These are phyloP conservation scores for Populus tremula DNA, from an alignment of 345 rosid genomes.

Conservation along the genomic window DNA sequence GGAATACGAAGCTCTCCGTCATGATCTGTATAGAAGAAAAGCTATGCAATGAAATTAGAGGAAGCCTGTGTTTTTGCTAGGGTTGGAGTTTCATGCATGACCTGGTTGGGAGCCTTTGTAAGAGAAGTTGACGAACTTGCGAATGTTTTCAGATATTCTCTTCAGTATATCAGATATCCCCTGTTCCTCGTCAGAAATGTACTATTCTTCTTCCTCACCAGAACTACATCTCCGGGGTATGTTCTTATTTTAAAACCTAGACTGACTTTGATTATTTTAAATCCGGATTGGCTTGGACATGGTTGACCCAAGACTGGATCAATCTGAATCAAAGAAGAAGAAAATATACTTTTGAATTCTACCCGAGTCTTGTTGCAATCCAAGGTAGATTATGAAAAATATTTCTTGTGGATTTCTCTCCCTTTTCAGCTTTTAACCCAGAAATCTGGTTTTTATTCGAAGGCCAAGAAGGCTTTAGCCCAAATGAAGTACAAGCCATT, in stretches of 20 bases:
- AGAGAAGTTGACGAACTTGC: conserved; percentile 6
- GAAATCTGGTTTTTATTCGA: no score
- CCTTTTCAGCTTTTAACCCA: no score
- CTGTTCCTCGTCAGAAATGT: not conserved
- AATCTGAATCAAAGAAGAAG: no score
- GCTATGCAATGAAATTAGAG: not conserved
- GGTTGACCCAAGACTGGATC: no score
- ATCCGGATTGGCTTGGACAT: no score
- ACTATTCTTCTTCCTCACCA: not conserved
- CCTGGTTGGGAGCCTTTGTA: not conserved
- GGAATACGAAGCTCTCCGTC: not conserved
- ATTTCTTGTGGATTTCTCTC: no score
- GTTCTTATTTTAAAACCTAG: no score
- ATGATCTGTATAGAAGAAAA: not conserved
- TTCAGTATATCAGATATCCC: not conserved
- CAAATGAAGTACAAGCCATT: not conserved
- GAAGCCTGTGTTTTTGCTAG: not conserved
- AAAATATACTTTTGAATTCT: no score
- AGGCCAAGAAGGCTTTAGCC: no score
- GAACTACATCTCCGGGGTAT: not conserved
- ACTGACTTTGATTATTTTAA: no score
- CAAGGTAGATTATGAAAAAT: no score
- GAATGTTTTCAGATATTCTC: not conserved
- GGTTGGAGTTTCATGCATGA: not conserved
- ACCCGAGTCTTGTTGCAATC: no score